A percentile compares a stretch with the other conserved stretches of the same genome.
phyloP scores from a whole-genome alignment of 78 protist species.

The Dictyostelium firmibasis region DNA sequence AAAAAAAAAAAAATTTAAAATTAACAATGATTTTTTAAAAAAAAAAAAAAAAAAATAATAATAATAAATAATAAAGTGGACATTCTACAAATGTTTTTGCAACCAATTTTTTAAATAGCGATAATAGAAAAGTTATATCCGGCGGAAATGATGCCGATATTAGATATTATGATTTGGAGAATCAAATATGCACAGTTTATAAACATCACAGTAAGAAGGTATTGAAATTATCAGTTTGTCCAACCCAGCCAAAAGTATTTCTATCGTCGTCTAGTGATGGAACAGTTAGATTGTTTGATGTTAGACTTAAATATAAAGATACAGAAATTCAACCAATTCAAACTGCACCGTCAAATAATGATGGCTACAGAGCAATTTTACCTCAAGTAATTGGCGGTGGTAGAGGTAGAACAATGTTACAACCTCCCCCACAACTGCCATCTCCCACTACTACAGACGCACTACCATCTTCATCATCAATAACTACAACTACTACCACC shows the following conservation, averaged over 20 bases:
- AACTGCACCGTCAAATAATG: neutral
- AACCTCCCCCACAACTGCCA: neutral
- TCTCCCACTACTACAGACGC: neutral
- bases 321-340: neutral
- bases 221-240: conserved; percentile 42
- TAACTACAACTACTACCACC: neutral
- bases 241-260: conserved; percentile 15
- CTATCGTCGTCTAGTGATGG: conserved; percentile 75
- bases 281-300: conserved; percentile 71
- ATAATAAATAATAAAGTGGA: too few species aligned
- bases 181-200: conserved; percentile 55
- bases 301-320: conserved; percentile 37
- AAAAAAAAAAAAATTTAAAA: neutral
- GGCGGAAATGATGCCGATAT: conserved; percentile 85
- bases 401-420: neutral
- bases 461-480: neutral
- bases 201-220: conserved; percentile 72
- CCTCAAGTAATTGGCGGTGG: conserved; percentile 57
- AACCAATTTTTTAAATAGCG: conserved; percentile 46
- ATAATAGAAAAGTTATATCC: conserved; percentile 54
- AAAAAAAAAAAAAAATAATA: neutral
- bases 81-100: conserved; percentile 80
- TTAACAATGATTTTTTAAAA: neutral
- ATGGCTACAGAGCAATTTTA: neutral
- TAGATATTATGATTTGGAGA: conserved; percentile 29